Evolutionary conservation across 345 rosid species (phyloP), one percentile per base, ranked within the genome.

Genomic region (Litchi chinensis): DNA sequence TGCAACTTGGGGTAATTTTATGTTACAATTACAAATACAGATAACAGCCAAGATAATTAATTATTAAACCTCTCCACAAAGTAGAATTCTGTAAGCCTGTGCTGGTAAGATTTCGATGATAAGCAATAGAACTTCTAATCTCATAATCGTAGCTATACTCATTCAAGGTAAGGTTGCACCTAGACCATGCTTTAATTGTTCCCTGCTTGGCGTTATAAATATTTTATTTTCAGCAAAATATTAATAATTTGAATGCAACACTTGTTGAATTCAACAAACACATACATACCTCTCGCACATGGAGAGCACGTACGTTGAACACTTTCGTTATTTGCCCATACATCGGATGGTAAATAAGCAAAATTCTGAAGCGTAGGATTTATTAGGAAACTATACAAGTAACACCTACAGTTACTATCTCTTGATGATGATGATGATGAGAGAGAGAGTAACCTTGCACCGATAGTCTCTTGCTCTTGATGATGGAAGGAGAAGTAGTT

Each of bases 41-140:
- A 62, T 1, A 40, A 18, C 15, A n/a, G 19, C 13, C 54, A 43
- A 68, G 5, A 11, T 21, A 22, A 70, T 54, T 70, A 32, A 32
- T 32, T 44, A 6, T 7, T 13, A 70, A 68, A 68, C 18, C 10
- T 70, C 37, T 59, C 11, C 13, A 10, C 46, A 70, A 6, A 70
- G 57, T 46, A 70, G 57, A 70, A 70, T 1, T 1, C 15, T 70
- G 73, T 24, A 70, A 12, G 73, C 73, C 73, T 0, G 18, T 44
- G 8, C 9, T 70, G 10, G 73, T 70, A 48, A 70, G 73, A 22
- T 70, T 70, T 70, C 24, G 10, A 48, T 70, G 73, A 44, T 70
- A 70, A 10, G 13, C 73, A 46, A 70, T 18, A 24, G 18, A 28
- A 46, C 39, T 70, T 3, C 5, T 0, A 21, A 70, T 10, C 8